Conservation (phyloP, 768 basidiomycete genomes). For the Rhizopogon vesiculosus region DNA sequence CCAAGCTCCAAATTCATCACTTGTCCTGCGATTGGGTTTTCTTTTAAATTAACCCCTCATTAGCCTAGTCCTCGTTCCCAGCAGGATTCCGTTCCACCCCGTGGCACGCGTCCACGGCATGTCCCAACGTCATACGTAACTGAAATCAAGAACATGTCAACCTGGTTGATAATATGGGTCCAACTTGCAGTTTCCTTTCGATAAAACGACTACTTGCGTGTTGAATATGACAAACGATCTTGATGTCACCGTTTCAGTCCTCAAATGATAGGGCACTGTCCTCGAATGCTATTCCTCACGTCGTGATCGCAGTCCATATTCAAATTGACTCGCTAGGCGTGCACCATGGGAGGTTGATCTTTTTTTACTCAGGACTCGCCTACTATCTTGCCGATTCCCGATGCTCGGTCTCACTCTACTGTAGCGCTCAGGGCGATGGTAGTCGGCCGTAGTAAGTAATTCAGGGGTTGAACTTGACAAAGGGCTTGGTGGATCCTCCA, state of each 20-base stretch:
- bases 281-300: no score
- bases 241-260: constrained; percentile 88
- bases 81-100: background rate
- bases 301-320: background rate
- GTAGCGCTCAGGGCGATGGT: no score
- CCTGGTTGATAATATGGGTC: constrained; percentile 92
- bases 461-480: no score
- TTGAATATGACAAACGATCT: constrained; percentile 89
- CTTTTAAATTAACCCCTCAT: background rate
- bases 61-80: background rate
- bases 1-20: no score
- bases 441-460: no score
- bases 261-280: constrained; percentile 47
- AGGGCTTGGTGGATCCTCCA: no score
- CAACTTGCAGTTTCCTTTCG: constrained; percentile 82
- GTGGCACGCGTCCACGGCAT: background rate
- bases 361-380: no score
- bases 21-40: no score
- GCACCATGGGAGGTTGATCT: constrained; percentile 92
- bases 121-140: background rate
- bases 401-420: constrained; percentile 58
- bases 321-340: constrained; percentile 55
- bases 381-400: no score
- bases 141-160: constrained; percentile 89
- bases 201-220: constrained; percentile 73